Percentiles rank a stretch among this genome's conserved stretches.
Conservation (phyloP, 257 asterid species). For the Nicotiana paniculata region DNA sequence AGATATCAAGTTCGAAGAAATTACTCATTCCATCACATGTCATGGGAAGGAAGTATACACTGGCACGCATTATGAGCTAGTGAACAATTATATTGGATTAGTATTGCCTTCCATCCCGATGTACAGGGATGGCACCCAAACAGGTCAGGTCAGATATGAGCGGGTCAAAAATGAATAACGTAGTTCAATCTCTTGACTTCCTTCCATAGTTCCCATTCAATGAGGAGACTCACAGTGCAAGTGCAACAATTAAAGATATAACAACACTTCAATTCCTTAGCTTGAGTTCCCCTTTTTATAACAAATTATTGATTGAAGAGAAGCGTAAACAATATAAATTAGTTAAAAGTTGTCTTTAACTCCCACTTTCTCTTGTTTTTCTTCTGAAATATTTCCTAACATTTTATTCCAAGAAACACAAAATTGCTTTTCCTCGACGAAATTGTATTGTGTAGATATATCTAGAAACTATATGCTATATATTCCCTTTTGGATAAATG, state of each 20-base stretch:
- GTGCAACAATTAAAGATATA: background rate
- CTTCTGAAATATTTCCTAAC: background rate
- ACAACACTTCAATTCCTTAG: background rate
- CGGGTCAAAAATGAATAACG: too few species aligned
- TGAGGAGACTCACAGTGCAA: background rate
- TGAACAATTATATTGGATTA: too few species aligned
- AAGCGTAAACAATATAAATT: background rate
- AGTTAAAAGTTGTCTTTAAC: background rate
- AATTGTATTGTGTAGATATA: background rate
- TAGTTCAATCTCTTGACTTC: background rate
- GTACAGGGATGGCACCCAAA: too few species aligned
- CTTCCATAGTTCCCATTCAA: background rate
- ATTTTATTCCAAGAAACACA: too few species aligned
- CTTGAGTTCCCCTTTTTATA: too few species aligned
- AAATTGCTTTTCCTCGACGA: background rate
- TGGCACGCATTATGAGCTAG: too few species aligned
- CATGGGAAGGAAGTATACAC: too few species aligned
- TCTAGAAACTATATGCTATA: background rate
- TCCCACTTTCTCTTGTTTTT: background rate
- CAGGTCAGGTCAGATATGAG: too few species aligned
- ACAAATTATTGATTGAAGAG: too few species aligned
- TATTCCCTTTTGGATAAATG: background rate
- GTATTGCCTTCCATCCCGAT: too few species aligned
- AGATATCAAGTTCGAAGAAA: too few species aligned
- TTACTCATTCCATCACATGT: too few species aligned